Percentiles rank a stretch among this genome's conserved stretches.
These are phyloP conservation scores for Kwoniella dejecticola DNA, from an alignment of 768 basidiomycete species.

Conservation along the genomic window DNA sequence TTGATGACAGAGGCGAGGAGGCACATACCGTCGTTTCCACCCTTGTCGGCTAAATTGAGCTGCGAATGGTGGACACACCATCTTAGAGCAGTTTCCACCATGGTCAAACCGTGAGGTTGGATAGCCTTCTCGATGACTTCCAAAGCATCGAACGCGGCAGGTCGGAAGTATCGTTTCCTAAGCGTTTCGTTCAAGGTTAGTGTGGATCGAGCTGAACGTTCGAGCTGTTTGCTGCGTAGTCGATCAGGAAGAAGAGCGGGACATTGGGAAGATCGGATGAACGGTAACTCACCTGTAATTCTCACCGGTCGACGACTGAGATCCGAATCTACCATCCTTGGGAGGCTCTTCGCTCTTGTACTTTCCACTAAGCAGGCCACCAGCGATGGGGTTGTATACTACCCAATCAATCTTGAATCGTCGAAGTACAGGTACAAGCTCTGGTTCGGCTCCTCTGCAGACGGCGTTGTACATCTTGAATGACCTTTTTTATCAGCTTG, in stretches of 20 bases:
- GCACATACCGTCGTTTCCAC: constrained; percentile 32
- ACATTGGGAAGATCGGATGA: neutral
- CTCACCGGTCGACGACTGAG: constrained; percentile 20
- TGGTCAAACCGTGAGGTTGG: constrained; percentile 55
- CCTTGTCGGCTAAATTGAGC: constrained; percentile 56
- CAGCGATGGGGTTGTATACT: constrained; percentile 52
- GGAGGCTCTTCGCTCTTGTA: constrained; percentile 39
- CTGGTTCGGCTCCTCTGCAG: constrained; percentile 18
- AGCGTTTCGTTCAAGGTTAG: too few species aligned
- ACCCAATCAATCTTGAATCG: constrained; percentile 50
- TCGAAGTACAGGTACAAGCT: constrained; percentile 33
- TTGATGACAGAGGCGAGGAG: neutral
- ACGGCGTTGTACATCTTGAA: constrained; percentile 47
- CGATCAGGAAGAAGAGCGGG: neutral
- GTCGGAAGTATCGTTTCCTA: constrained; percentile 46
- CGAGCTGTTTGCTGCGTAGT: too few species aligned
- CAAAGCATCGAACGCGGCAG: constrained; percentile 60
- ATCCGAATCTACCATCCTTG: constrained; percentile 36
- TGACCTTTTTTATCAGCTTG: neutral
- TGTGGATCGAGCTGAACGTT: too few species aligned
- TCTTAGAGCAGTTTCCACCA: constrained; percentile 57
- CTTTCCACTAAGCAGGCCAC: constrained; percentile 44
- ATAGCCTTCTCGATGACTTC: constrained; percentile 59
- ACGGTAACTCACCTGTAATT: constrained; percentile 28
- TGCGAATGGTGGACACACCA: constrained; percentile 62